Conservation (phyloP, 1,284 basidiomycete genomes). For the Tilletia horrida region DNA sequence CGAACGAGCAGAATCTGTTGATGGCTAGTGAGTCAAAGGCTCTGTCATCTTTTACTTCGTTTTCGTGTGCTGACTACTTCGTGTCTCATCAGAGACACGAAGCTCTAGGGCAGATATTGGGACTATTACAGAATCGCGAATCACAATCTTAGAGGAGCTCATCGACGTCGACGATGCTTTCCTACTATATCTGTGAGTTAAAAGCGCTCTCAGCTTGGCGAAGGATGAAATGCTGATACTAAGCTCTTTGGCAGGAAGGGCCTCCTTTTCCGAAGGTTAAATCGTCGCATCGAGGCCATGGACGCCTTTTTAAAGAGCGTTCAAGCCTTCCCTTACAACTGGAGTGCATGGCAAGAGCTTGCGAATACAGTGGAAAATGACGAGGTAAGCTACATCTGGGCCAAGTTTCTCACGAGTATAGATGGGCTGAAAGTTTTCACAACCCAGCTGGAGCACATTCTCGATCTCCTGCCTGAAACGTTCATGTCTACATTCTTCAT, state of each 20-base stretch:
- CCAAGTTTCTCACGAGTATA: not conserved
- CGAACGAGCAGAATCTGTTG: conserved; percentile 39
- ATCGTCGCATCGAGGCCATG: conserved; percentile 66
- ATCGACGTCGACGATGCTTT: conserved; percentile 40
- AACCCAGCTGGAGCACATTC: conserved; percentile 33
- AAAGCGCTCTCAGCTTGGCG: not conserved
- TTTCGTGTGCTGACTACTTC: conserved; percentile 3
- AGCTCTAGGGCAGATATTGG: conserved; percentile 32
- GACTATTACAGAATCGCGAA: conserved; percentile 30
- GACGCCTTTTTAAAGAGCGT: conserved; percentile 77
- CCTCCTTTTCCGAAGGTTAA: conserved; percentile 48
- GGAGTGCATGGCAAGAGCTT: conserved; percentile 74
- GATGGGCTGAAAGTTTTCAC: not conserved
- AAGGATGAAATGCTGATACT: not conserved
- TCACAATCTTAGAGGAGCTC: conserved; percentile 44
- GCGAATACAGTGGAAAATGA: conserved; percentile 17
- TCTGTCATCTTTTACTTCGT: too few species aligned
- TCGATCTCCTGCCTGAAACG: conserved; percentile 69
- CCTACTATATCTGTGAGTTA: conserved; percentile 42
- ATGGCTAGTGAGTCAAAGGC: conserved; percentile 24
- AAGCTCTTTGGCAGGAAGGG: conserved; percentile 32
- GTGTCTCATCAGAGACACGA: not conserved
- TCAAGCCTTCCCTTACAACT: conserved; percentile 83
- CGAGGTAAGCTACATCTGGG: not conserved
- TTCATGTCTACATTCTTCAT: conserved; percentile 78